Conservation (phyloP, 176 grass and related monocot species). For the Guadua angustifolia region DNA sequence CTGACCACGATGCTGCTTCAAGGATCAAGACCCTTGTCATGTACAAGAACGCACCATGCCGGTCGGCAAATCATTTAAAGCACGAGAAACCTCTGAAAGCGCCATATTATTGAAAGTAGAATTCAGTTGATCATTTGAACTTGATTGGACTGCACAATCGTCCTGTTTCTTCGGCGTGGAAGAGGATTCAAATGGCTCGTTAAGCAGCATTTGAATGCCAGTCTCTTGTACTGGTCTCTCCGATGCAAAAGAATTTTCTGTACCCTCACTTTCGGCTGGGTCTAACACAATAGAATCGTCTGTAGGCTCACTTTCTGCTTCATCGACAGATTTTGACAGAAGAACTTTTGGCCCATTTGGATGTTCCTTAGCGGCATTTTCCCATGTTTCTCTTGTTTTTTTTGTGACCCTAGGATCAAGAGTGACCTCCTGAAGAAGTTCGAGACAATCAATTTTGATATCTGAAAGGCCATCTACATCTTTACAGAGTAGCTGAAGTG, state of each 20-base stretch:
- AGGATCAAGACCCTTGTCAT: conserved; percentile 13
- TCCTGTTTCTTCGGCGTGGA: not conserved
- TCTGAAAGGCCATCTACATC: conserved; percentile 19
- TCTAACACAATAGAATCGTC: not conserved
- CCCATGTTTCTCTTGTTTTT: not conserved
- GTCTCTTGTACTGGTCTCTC: not conserved
- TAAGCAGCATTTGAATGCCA: not conserved
- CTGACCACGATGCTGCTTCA: not conserved
- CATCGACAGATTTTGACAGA: not conserved
- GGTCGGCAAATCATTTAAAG: not conserved
- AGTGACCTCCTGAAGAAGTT: not conserved
- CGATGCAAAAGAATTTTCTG: not conserved
- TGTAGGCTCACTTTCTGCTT: not conserved
- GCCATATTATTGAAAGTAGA: not conserved
- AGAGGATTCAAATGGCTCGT: not conserved
- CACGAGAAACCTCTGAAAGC: not conserved
- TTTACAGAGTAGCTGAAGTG: conserved; percentile 35
- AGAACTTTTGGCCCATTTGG: conserved; percentile 34
- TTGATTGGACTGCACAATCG: conserved; percentile 14
- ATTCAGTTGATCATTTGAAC: not conserved
- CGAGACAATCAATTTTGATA: not conserved
- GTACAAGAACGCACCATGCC: not conserved
- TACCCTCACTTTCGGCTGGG: not conserved
- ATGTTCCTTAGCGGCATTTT: conserved; percentile 6
- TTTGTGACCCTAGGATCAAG: conserved; percentile 6